These are phyloP conservation scores for Suillus hirtellus DNA, from an alignment of 768 basidiomycete species.

Conservation along the genomic window DNA sequence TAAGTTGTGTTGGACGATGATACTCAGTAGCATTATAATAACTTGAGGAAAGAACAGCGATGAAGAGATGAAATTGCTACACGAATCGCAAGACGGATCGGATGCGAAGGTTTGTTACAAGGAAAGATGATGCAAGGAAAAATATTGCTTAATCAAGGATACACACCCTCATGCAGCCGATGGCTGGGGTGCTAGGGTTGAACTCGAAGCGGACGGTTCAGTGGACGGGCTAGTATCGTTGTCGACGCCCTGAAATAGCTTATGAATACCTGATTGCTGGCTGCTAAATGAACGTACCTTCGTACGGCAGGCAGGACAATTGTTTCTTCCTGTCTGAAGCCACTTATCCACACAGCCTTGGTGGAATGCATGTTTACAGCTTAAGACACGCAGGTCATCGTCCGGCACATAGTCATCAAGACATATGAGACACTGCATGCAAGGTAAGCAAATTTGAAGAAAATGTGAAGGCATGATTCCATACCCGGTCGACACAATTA, in stretches of 20 bases:
- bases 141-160: constrained; percentile 6
- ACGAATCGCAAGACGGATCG: constrained; percentile 19
- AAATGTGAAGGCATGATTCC: constrained; percentile 27
- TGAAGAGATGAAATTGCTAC: constrained; percentile 11
- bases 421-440: constrained; percentile 74
- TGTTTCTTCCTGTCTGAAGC: constrained; percentile 83
- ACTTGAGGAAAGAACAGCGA: constrained; percentile 11
- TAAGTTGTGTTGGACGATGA: constrained; percentile 2
- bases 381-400: constrained; percentile 78
- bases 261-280: neutral
- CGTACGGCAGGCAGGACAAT: constrained; percentile 88
- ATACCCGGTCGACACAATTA: constrained; percentile 80
- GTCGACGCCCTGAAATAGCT: constrained; percentile 25
- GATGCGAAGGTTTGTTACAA: neutral
- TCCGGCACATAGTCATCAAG: constrained; percentile 80
- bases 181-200: constrained; percentile 11
- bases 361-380: constrained; percentile 90
- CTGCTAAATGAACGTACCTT: constrained; percentile 47
- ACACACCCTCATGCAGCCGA: constrained; percentile 13
- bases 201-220: constrained; percentile 11
- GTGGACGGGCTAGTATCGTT: constrained; percentile 18
- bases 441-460: neutral
- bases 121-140: constrained; percentile 1
- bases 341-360: constrained; percentile 85
- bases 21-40: constrained; percentile 3